Percentiles rank a stretch among this genome's conserved stretches.
Conservation (phyloP, 1,139 yeast genomes). For the Candida sanyaensis region DNA sequence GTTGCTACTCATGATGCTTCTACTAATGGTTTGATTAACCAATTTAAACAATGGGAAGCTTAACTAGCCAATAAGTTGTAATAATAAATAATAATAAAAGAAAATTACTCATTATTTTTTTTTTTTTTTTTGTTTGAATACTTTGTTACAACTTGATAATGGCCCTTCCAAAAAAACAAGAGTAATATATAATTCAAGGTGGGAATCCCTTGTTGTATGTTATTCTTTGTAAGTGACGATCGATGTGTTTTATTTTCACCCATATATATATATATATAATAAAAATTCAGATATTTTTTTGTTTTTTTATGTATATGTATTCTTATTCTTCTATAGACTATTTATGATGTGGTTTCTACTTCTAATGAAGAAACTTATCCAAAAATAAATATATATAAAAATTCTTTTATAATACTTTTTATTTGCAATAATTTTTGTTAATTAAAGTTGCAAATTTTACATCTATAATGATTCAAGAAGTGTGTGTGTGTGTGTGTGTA, state of each 20-base stretch:
- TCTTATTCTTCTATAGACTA: not conserved
- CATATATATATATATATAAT: no score
- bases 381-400: not conserved
- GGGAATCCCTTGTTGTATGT: not conserved
- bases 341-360: no score
- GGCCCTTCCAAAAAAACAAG: not conserved
- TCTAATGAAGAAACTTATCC: not conserved
- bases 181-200: not conserved
- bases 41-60: slow-evolving; percentile 83
- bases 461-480: no score
- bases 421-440: no score
- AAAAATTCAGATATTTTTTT: no score
- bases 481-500: no score
- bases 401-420: not conserved
- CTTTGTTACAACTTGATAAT: not conserved
- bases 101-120: not conserved
- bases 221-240: not conserved
- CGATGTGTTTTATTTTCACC: not conserved
- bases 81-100: no score
- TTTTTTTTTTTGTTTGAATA: no score
- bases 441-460: no score
- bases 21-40: slow-evolving; percentile 90
- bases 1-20: slow-evolving; percentile 82
- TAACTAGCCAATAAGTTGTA: slow-evolving; percentile 8
- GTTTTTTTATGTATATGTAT: no score